A percentile compares a stretch with the other conserved stretches of the same genome.
These are phyloP conservation scores for Manihot esculenta DNA, from an alignment of 441 rosid species.

Conservation along the genomic window DNA sequence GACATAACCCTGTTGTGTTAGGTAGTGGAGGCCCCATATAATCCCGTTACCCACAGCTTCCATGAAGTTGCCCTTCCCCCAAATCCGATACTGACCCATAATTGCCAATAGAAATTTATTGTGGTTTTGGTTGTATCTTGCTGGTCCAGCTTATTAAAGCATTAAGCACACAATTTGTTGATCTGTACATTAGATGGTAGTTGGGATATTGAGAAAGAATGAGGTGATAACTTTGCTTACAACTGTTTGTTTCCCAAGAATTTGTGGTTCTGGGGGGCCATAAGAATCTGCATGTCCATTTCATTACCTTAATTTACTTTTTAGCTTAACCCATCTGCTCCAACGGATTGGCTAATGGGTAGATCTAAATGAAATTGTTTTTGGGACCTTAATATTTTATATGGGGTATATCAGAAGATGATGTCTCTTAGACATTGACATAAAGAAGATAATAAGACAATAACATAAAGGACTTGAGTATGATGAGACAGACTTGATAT, in stretches of 20 bases:
- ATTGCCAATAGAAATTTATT: constrained; percentile 14
- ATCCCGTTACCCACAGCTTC: constrained; percentile 6
- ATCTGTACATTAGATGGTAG: constrained; percentile 14
- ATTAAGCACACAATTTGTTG: not conserved
- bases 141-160: constrained; percentile 20
- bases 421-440: constrained; percentile 34
- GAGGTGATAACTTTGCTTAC: constrained; percentile 1
- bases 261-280: constrained; percentile 6
- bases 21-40: constrained; percentile 30
- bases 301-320: constrained; percentile 5
- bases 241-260: not conserved
- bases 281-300: not conserved
- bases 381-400: not conserved
- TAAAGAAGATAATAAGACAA: constrained; percentile 22
- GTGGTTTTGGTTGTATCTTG: constrained; percentile 35
- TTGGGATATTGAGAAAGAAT: constrained; percentile 14
- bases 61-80: constrained; percentile 26
- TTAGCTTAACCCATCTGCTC: not conserved
- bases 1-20: constrained; percentile 20
- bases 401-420: constrained; percentile 16
- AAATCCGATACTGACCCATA: constrained; percentile 26
- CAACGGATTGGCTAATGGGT: not conserved
- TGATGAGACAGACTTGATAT: constrained; percentile 28
- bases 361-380: constrained; percentile 9
- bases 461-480: constrained; percentile 29